Conservation (phyloP, 805 yeast genomes). For the Candida awuae region DNA sequence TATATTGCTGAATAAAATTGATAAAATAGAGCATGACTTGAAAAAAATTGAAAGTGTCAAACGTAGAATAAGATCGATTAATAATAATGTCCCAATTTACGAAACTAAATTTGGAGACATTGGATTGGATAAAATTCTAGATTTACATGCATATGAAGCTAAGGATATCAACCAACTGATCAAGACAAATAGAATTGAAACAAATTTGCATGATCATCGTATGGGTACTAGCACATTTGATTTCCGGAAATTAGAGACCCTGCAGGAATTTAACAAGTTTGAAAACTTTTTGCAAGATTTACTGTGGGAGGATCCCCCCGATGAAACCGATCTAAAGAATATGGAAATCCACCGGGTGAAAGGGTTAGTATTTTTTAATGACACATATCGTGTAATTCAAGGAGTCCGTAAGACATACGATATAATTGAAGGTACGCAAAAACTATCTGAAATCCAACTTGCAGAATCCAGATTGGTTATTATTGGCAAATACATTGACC, state of each 20-base stretch:
- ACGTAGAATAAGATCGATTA: conserved; percentile 44
- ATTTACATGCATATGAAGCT: conserved; percentile 69
- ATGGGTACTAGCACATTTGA: conserved; percentile 46
- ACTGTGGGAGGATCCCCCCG: conserved; percentile 61
- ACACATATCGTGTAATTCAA: conserved; percentile 56
- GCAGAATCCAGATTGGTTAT: conserved; percentile 21
- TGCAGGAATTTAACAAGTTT: conserved; percentile 35
- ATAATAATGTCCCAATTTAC: conserved; percentile 58
- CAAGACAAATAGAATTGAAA: neutral
- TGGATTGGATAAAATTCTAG: conserved; percentile 56
- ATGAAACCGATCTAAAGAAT: conserved; percentile 22
- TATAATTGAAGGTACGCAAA: conserved; percentile 37
- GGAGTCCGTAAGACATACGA: conserved; percentile 94
- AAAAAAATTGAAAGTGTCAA: conserved; percentile 16
- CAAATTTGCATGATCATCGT: conserved; percentile 40
- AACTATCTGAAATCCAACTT: conserved; percentile 13
- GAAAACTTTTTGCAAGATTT: conserved; percentile 61
- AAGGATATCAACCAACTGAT: conserved; percentile 22
- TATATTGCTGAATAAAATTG: conserved; percentile 72
- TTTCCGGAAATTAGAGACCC: conserved; percentile 33
- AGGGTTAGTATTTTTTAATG: conserved; percentile 50
- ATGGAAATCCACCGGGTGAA: conserved; percentile 78
- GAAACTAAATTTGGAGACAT: conserved; percentile 71
- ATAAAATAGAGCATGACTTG: conserved; percentile 32
- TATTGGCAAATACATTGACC: conserved; percentile 25